Evolutionary conservation across 768 basidiomycete species (phyloP).

Genomic region (Calocybe cyanea): DNA sequence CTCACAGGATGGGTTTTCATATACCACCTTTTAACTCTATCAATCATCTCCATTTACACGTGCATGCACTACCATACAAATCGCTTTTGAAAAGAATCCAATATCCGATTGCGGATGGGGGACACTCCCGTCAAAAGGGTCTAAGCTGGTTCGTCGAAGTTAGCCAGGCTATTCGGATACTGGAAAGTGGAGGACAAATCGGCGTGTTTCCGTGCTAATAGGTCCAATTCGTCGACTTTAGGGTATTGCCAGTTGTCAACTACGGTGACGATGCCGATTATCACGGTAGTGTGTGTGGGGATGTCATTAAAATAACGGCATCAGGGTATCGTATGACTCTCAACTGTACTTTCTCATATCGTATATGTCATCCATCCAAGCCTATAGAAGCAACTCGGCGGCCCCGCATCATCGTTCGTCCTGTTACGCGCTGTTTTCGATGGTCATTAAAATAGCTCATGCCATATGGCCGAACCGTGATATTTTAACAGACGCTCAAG

Average conservation of each 20-base stretch:
- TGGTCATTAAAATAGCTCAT: no score
- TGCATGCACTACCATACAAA: constrained; percentile 64
- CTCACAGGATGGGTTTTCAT: constrained; percentile 70
- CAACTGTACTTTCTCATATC: no score
- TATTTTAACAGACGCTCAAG: no score
- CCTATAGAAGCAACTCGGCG: no score
- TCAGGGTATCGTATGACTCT: neutral
- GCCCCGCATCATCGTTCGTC: no score
- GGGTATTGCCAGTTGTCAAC: neutral
- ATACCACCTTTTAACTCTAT: constrained; percentile 77
- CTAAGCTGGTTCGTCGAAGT: constrained; percentile 71
- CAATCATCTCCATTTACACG: constrained; percentile 72
- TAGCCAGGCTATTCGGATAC: constrained; percentile 54
- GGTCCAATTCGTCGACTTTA: neutral
- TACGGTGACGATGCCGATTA: neutral
- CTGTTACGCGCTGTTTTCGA: no score
- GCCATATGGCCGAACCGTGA: no score
- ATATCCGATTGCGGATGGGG: constrained; percentile 45
- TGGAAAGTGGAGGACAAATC: constrained; percentile 51
- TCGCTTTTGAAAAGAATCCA: constrained; percentile 33
- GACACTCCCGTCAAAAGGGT: constrained; percentile 50
- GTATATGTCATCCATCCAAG: no score
- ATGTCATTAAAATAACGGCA: neutral
- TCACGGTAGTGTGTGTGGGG: neutral
- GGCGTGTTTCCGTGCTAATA: constrained; percentile 44